Evolutionary conservation across 805 yeast genomes (phyloP), one percentile per base, ranked within the genome.

Genomic region (Brettanomyces bruxellensis): DNA sequence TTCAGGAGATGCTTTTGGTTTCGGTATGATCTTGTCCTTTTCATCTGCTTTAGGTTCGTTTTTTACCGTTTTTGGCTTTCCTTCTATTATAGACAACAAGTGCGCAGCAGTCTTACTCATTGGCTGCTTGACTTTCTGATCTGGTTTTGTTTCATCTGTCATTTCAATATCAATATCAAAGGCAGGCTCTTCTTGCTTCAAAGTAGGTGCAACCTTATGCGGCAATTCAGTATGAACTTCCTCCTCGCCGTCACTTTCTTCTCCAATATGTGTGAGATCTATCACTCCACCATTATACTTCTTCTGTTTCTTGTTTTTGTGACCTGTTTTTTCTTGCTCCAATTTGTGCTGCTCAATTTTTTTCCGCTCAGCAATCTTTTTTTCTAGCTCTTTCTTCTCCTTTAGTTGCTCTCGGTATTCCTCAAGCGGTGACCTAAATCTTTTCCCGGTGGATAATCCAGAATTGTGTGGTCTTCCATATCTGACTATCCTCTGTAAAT

Each of bases 341-440:
- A 7, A 2, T 12, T 35, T 35, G 8, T 8, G 6, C 38, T 35
- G 7, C 13, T 35, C 38, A n/a, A 8, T n/a, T 7, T 6, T 18
- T 35, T 12, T 35, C 23, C 13, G 14, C 7, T n/a, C 38, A 32
- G 13, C 13, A 36, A 32, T 25, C 30, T n/a, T 22, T 47, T 41
- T 28, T n/a, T 25, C 12, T 24, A 18, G 25, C 37, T 39, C 9
- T 46, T 46, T 25, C 51, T 45, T 37, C 49, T 51, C 14, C 42
- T 47, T 40, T 51, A 49, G 38, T 49, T 51, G 32, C 48, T 49
- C 34, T 50, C 59, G 45, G 43, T 50, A 54, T 5, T 55, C 45
- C 4, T 52, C 52, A 30, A 62, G 50, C 4, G 68, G 66, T 3
- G 68, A 59, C 7, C 56, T 51, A 3, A 58, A 50, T 35, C 62